Evolutionary conservation across 108 stramenopile genomes (phyloP).

Genomic region (Discostella pseudostelligera): DNA sequence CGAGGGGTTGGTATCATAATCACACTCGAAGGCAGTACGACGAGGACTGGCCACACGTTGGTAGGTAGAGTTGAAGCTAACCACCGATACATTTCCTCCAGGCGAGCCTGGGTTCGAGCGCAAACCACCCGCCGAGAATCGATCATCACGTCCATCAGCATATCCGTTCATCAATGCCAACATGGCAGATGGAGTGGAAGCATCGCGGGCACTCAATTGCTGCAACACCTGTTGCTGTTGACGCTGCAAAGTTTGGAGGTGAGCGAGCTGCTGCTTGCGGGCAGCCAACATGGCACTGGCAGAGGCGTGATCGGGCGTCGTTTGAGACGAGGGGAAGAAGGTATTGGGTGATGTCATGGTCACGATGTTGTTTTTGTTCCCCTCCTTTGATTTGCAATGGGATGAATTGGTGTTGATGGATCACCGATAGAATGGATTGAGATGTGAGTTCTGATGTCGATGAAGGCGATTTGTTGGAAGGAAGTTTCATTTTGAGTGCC

Average conservation of each 20-base stretch:
- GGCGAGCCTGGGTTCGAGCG: conserved; percentile 1
- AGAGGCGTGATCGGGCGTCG: conserved; percentile 37
- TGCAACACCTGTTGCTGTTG: conserved; percentile 40
- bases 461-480: no score
- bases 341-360: conserved; percentile 4
- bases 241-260: conserved; percentile 45
- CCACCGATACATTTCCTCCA: background rate
- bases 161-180: background rate
- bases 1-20: conserved; percentile 78
- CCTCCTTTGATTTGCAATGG: no score
- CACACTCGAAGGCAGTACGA: conserved; percentile 50
- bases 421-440: no score
- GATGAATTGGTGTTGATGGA: no score
- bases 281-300: conserved; percentile 25
- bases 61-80: conserved; percentile 9
- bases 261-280: conserved; percentile 46
- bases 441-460: no score
- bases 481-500: no score
- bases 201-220: conserved; percentile 20
- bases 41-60: conserved; percentile 6
- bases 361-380: no score
- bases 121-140: conserved; percentile 7
- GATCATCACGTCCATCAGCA: conserved; percentile 9
- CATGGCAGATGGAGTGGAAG: conserved; percentile 8
- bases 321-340: conserved; percentile 33